These are phyloP conservation scores for Capronia coronata DNA, from an alignment of 2,329 filamentous ascomycete genomes.

Conservation along the genomic window DNA sequence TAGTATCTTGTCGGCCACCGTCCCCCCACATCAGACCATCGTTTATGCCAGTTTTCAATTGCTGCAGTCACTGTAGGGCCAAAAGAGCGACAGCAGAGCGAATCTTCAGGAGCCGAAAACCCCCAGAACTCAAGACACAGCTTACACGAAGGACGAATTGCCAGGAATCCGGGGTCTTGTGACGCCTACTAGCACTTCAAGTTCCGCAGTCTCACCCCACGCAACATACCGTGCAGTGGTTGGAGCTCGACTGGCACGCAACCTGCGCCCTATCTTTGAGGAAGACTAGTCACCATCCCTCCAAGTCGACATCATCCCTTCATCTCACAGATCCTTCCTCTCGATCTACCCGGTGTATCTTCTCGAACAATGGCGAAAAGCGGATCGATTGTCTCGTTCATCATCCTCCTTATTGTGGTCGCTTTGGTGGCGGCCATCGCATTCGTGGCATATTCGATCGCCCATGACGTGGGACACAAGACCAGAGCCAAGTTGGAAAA, in stretches of 20 bases:
- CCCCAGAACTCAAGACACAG: too few species aligned
- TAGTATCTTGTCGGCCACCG: too few species aligned
- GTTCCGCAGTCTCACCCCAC: background rate
- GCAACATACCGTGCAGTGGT: background rate
- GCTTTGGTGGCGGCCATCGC: conserved; percentile 48
- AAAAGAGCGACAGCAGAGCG: too few species aligned
- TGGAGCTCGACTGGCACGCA: too few species aligned
- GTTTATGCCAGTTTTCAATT: too few species aligned
- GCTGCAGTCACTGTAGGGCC: too few species aligned
- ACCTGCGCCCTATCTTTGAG: background rate
- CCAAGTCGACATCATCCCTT: too few species aligned
- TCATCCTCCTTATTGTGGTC: conserved; percentile 51
- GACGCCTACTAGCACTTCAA: background rate
- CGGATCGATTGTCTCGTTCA: conserved; percentile 45
- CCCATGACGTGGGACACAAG: conserved; percentile 52
- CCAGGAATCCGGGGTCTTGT: background rate
- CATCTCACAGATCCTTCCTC: background rate
- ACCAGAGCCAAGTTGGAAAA: conserved; percentile 58
- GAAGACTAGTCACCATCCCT: too few species aligned
- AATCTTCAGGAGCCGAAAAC: too few species aligned
- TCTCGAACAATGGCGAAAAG: conserved; percentile 22
- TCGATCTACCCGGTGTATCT: background rate
- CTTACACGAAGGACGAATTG: background rate
- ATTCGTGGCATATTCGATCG: conserved; percentile 53
- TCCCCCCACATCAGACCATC: too few species aligned